Conservation (phyloP, 257 asterid genomes). For the Scutellaria galericulata region DNA sequence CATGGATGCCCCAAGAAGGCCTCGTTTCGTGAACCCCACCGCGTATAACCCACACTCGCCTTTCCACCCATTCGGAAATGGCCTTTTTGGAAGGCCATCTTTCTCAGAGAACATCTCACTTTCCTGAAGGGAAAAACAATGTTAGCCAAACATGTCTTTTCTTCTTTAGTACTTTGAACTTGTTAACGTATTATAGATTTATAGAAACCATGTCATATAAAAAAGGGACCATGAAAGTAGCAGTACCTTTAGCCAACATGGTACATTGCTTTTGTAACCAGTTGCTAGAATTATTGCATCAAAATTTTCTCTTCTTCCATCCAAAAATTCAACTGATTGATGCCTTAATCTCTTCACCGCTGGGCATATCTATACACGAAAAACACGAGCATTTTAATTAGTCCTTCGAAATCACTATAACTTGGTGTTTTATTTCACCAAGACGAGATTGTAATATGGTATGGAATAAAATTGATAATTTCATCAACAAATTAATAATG, state of each 20-base stretch:
- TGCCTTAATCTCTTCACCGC: conserved; percentile 51
- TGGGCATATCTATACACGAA: conserved; percentile 50
- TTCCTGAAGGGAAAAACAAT: conserved; percentile 48
- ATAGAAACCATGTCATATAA: too few species aligned
- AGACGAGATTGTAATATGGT: not conserved
- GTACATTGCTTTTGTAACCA: conserved; percentile 80
- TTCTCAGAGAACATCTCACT: conserved; percentile 77
- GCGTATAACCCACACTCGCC: conserved; percentile 87
- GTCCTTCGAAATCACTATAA: not conserved
- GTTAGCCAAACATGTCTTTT: conserved; percentile 36
- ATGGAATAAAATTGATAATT: not conserved
- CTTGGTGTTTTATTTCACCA: not conserved
- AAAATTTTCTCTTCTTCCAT: conserved; percentile 57
- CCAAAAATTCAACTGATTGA: conserved; percentile 54
- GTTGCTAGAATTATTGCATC: conserved; percentile 74
- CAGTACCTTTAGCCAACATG: conserved; percentile 66
- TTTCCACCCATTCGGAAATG: conserved; percentile 98
- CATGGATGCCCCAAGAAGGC: conserved; percentile 93
- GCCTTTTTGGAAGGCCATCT: conserved; percentile 86
- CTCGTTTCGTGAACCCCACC: conserved; percentile 98
- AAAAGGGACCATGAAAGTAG: not conserved
- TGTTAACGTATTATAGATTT: not conserved
- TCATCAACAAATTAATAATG: not conserved
- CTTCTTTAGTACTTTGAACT: not conserved
- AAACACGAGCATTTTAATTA: not conserved